Evolutionary conservation across 805 yeast genomes (phyloP), one percentile per base, ranked within the genome.

Genomic region (Jamesozyma gamospora): DNA sequence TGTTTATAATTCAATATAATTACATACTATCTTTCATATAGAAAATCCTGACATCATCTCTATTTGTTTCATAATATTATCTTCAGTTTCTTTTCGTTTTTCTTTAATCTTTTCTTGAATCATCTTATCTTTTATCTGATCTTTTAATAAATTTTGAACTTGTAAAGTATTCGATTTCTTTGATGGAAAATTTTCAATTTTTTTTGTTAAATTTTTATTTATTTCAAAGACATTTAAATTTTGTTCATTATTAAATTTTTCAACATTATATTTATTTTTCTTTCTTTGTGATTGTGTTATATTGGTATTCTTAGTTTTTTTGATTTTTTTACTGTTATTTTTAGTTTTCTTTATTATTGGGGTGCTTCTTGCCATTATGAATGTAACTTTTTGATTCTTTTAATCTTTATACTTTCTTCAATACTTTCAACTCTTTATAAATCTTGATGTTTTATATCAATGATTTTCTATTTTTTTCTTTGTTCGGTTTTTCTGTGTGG

Each of bases 1-100:
- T n/a, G 32, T n/a, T 13, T 4, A n/a, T 14, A 10, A 4, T 29
- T 29, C 4, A 29, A 15, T 29, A 12, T 12, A 7, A 4, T 27
- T 12, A n/a, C n/a, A 11, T 10, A 29, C n/a, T 29, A 4, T 13
- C 10, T 29, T 30, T 43, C 42, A 58, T 17, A 60, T 40, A 13
- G 58, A 48, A 39, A 62, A 58, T 2, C 62, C 63, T 1, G 60
- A 50, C 18, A 62, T 60, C 44, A 51, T 38, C 29, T 61, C 64
- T 14, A 62, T 53, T 35, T 63, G 67, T 29, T 52, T 49, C 33
- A 49, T 28, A 25, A 64, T 38, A 32, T 47, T 54, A 17, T 53
- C 49, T 8, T 60, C 54, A 1, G 60, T 56, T 14, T 52, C 56
- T 32, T 52, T 48, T 27, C 55, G 50, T 33, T 48, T 46, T 7